Percentiles rank a stretch among this genome's conserved stretches.
Evolutionary conservation across 345 rosid genomes (phyloP).

Genomic region (Gossypium turneri): DNA sequence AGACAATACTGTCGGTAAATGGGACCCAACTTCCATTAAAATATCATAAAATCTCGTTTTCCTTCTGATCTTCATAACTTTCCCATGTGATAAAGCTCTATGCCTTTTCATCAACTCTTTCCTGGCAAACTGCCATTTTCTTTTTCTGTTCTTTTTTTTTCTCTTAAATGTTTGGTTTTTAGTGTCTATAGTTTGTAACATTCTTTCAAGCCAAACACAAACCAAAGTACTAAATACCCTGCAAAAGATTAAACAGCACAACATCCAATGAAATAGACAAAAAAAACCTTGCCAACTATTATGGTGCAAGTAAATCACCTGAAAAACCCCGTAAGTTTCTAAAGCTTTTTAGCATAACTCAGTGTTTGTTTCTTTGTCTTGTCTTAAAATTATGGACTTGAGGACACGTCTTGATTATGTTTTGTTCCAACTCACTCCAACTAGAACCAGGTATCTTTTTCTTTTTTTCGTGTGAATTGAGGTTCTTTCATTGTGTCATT

Average conservation of each 20-base stretch:
- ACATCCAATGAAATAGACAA: conserved; percentile 8
- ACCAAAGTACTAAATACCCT: neutral
- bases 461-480: neutral
- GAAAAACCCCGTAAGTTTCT: conserved; percentile 20
- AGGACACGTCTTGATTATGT: conserved; percentile 74
- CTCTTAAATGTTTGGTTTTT: neutral
- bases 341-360: conserved; percentile 4
- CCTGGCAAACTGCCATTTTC: neutral
- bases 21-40: conserved; percentile 30
- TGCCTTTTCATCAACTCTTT: conserved; percentile 11
- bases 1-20: conserved; percentile 7
- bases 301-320: neutral
- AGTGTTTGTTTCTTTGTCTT: conserved; percentile 13
- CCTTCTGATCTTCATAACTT: neutral
- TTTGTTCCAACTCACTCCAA: conserved; percentile 95
- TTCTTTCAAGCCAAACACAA: conserved; percentile 14
- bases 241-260: conserved; percentile 7
- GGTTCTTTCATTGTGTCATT: neutral
- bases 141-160: neutral
- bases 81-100: conserved; percentile 8
- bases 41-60: neutral
- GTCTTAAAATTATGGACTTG: conserved; percentile 57
- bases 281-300: neutral
- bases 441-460: conserved; percentile 74
- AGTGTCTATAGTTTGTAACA: conserved; percentile 8